Conservation (phyloP, 106 monocot species). For the Amphibolis antarctica region DNA sequence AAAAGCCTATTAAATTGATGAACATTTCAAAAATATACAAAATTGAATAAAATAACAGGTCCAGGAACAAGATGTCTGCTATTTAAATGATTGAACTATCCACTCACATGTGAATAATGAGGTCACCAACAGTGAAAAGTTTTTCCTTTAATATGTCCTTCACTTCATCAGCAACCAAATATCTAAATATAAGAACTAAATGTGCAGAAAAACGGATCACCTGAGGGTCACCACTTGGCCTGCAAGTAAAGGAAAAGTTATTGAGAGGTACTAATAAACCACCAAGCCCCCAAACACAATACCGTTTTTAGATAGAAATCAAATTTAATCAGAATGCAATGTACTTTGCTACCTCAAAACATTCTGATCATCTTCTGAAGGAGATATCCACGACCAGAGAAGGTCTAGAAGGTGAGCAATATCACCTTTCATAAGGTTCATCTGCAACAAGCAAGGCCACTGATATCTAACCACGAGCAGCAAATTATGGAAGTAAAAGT, state of each 20-base stretch:
- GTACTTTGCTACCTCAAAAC: constrained; percentile 39
- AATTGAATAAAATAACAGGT: background rate
- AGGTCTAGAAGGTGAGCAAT: constrained; percentile 79
- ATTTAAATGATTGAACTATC: background rate
- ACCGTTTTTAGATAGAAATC: background rate
- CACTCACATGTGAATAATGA: constrained; percentile 71
- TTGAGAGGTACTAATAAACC: background rate
- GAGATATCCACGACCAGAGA: constrained; percentile 93
- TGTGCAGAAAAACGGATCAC: constrained; percentile 93
- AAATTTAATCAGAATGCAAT: background rate
- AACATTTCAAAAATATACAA: background rate
- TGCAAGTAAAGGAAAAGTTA: constrained; percentile 18
- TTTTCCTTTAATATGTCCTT: constrained; percentile 73
- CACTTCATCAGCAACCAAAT: constrained; percentile 74
- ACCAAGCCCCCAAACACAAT: background rate
- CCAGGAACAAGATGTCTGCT: no score
- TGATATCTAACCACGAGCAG: background rate
- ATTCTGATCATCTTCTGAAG: constrained; percentile 67
- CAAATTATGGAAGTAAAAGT: background rate
- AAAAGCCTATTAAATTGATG: background rate
- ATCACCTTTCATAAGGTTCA: constrained; percentile 81
- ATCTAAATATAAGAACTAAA: constrained; percentile 83
- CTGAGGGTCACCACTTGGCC: constrained; percentile 86
- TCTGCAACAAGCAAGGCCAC: constrained; percentile 28
- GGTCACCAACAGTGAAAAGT: constrained; percentile 76